Conservation (phyloP, 768 basidiomycete genomes). For the Boletellus emodensis region DNA sequence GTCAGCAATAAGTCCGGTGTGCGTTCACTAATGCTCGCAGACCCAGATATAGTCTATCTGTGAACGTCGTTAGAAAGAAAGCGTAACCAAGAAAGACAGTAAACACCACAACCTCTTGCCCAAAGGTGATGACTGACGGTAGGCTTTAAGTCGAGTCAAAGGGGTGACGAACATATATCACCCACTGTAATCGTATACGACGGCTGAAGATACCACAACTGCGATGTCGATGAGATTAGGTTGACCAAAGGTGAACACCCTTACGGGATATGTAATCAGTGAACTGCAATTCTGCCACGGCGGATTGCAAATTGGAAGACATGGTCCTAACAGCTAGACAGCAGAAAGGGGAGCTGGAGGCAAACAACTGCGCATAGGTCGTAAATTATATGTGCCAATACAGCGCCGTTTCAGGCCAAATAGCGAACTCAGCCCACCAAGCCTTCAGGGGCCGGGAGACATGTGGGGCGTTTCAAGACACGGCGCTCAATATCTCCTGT, state of each 20-base stretch:
- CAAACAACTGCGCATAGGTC: not conserved
- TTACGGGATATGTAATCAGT: constrained; percentile 9
- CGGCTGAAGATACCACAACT: constrained; percentile 12
- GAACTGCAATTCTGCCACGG: constrained; percentile 7
- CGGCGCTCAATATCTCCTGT: too few relatives aligned
- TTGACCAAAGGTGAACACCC: not conserved
- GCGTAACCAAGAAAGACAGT: not conserved
- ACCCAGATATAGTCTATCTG: constrained; percentile 21
- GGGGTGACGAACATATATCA: not conserved
- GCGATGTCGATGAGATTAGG: not conserved
- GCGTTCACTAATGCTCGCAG: not conserved
- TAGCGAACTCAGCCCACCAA: too few relatives aligned
- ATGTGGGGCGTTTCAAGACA: too few relatives aligned
- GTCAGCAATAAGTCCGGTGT: not conserved
- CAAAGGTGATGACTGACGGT: constrained; percentile 13
- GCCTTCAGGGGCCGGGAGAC: too few relatives aligned
- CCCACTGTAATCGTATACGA: constrained; percentile 22
- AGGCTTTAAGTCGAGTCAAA: not conserved
- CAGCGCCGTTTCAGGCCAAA: too few relatives aligned
- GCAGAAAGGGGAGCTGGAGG: not conserved
- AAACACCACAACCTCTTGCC: constrained; percentile 11
- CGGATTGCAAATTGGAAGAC: constrained; percentile 10
- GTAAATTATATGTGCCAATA: not conserved
- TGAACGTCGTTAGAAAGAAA: not conserved
- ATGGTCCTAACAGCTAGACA: not conserved